Percentiles rank a stretch among this genome's conserved stretches.
Conservation (phyloP, 208 protist species). For the Trypanosoma boissoni region DNA sequence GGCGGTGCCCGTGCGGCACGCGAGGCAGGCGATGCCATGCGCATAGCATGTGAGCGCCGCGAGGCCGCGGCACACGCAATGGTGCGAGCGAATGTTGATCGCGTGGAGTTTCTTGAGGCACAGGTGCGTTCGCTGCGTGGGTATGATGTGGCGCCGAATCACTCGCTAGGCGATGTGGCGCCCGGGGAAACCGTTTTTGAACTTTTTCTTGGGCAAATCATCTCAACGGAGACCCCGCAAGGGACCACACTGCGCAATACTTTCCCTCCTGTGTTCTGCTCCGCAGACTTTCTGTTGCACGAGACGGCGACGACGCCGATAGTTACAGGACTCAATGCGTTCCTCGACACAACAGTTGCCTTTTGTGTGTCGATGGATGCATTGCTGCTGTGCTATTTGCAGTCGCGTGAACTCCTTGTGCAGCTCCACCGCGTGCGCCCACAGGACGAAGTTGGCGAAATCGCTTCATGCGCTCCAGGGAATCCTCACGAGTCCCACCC, state of each 20-base stretch:
- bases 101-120: constrained; percentile 81
- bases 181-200: constrained; percentile 81
- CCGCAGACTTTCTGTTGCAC: constrained; percentile 86
- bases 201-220: constrained; percentile 88
- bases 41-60: constrained; percentile 38
- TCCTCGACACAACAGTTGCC: constrained; percentile 85
- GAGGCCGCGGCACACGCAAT: constrained; percentile 55
- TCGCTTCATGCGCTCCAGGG: constrained; percentile 16
- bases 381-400: constrained; percentile 82
- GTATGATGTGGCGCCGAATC: constrained; percentile 55
- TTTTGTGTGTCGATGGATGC: constrained; percentile 88
- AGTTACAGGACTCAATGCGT: constrained; percentile 83
- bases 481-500: too few relatives aligned
- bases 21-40: constrained; percentile 31
- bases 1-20: constrained; percentile 22
- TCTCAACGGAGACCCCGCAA: constrained; percentile 55
- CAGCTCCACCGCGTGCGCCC: constrained; percentile 84
- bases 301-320: constrained; percentile 84
- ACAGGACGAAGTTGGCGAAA: constrained; percentile 53
- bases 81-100: constrained; percentile 72
- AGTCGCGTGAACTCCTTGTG: constrained; percentile 75
- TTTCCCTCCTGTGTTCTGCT: constrained; percentile 70
- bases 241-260: constrained; percentile 25
- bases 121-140: constrained; percentile 83
- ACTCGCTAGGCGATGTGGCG: constrained; percentile 40